These are phyloP conservation scores for Neophaeococcomyces mojaviensis DNA, from an alignment of 2,329 filamentous ascomycete genomes.

Conservation along the genomic window DNA sequence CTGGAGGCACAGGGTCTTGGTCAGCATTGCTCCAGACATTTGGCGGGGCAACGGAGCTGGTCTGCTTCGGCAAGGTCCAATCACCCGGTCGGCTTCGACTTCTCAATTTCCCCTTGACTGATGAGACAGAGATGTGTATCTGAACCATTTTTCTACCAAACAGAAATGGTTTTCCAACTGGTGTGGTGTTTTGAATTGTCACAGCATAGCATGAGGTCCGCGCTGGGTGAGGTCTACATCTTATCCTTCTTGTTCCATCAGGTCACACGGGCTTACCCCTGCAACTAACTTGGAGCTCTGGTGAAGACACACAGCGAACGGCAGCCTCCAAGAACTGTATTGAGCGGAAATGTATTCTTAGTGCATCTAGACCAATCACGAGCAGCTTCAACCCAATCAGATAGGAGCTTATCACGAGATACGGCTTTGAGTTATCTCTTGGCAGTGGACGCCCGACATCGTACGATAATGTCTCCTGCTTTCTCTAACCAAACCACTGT, in stretches of 20 bases:
- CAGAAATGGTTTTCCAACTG: too few species aligned
- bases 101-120: not conserved
- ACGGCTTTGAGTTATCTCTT: too few species aligned
- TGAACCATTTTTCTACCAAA: not conserved
- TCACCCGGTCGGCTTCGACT: not conserved
- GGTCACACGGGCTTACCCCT: too few species aligned
- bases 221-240: too few species aligned
- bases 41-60: slow-evolving; percentile 9
- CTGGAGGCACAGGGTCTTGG: slow-evolving; percentile 34
- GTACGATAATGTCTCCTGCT: not conserved
- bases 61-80: slow-evolving; percentile 13
- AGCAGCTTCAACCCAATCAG: not conserved
- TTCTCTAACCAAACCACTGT: too few species aligned
- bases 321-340: too few species aligned
- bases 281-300: too few species aligned
- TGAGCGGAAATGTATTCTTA: too few species aligned
- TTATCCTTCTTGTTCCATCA: too few species aligned
- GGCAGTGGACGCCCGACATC: not conserved
- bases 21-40: slow-evolving; percentile 40
- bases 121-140: not conserved
- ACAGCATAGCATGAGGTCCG: too few species aligned
- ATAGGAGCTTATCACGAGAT: not conserved
- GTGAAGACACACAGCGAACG: too few species aligned
- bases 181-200: too few species aligned
- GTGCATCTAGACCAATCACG: not conserved